Evolutionary conservation across 805 yeast species (phyloP), one percentile per base, ranked within the genome.

Genomic region (Spathaspora passalidarum): DNA sequence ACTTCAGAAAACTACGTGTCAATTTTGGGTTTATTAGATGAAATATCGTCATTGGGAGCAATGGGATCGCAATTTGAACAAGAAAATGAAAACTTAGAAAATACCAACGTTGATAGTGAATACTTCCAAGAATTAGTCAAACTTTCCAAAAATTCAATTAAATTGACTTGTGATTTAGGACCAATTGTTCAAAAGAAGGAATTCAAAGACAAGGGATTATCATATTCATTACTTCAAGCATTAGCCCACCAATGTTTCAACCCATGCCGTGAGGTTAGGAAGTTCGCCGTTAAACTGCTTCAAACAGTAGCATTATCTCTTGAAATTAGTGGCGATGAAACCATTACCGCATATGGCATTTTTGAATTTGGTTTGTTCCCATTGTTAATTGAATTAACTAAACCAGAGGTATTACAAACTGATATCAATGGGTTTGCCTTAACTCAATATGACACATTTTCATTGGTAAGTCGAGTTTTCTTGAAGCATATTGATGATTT

Each of bases 221-320:
- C 80, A 54, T 78, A 76, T 52, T 85, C 96, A 1, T 69, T 88
- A 49, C 72, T 86, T 22, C 92, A 88, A 59, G 95, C 95, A 0
- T 72, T 90, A 44, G 89, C 94, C 0, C 92, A 86, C 56, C 97
- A 91, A 61, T 87, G 96, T 60, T 77, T 86, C 60, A 90, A 90
- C 56, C 96, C 96, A 16, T 88, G 96, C 60, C 72, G 88, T 21
- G 90, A 87, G 57, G 69, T 90, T 9, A 71, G 96, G 34, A 63
- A 76, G 0, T 79, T 75, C 61, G 91, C 96, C 0, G 64, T 89
- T 36, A 73, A 74, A 17, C 63, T 79, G 0, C 72, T 91, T 43
- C 86, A 86, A 48, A 65, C 71, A 4, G 66, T 77, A 4, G 56
- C 83, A 9, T 63, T 83, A 10, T 68, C 82, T 3, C 56, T 32